A percentile compares a stretch with the other conserved stretches of the same genome.
These are phyloP conservation scores for Trichoderma sp. DNA, from an alignment of 2,329 filamentous ascomycete species.

Conservation along the genomic window DNA sequence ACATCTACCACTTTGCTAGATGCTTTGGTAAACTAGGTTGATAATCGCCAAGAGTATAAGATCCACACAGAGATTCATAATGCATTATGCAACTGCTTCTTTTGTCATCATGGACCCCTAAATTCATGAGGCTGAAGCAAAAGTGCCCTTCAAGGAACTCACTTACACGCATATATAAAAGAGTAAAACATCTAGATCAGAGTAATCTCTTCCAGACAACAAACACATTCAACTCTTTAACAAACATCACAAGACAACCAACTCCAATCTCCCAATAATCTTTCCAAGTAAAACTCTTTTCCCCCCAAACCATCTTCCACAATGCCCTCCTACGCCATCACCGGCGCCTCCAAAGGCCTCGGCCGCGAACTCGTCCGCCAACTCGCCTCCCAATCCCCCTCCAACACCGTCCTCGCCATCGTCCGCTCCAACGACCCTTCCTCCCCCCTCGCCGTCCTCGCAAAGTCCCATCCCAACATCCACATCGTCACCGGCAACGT, in stretches of 20 bases:
- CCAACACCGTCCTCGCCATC: constrained; percentile 46
- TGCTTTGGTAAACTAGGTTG: neutral
- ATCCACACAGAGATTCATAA: neutral
- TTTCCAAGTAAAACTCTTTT: neutral
- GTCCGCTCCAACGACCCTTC: constrained; percentile 41
- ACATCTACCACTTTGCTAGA: neutral
- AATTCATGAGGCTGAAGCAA: neutral
- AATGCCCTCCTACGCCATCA: constrained; percentile 31
- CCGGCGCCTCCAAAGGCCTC: constrained; percentile 31
- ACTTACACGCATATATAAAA: constrained; percentile 15
- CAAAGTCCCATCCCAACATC: constrained; percentile 39
- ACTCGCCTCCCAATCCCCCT: constrained; percentile 36
- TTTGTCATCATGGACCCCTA: neutral
- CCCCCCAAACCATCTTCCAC: neutral
- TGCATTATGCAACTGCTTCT: neutral
- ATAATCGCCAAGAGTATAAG: neutral
- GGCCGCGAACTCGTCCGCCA: constrained; percentile 38
- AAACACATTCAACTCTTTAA: neutral
- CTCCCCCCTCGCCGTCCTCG: constrained; percentile 35
- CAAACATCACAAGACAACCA: neutral
- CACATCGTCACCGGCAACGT: constrained; percentile 45
- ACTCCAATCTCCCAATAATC: neutral
- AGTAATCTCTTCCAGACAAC: neutral
- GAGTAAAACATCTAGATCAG: neutral
- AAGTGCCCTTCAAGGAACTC: neutral